Evolutionary conservation across 805 yeast genomes (phyloP), one percentile per base, ranked within the genome.

Genomic region (Saccharomycopsis sp.): DNA sequence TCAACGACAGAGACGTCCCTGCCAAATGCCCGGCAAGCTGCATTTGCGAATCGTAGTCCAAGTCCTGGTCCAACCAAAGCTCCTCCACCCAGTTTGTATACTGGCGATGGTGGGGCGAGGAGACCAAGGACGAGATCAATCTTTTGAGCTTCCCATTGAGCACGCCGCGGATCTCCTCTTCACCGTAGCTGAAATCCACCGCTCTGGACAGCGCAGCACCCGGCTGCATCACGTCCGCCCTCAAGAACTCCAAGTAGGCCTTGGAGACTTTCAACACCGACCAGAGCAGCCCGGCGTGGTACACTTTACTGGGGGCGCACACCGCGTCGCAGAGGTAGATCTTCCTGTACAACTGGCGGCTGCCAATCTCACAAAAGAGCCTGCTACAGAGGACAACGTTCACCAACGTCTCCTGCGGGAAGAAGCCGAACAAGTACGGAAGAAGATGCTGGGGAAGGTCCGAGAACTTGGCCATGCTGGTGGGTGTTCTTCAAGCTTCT

Each of bases 41-140:
- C 12, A 30, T 23, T 30, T 42, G 42, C 7, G 27, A 19, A n/a
- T 35, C 32, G 15, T 21, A 17, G 10, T 22, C 18, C 18, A 42
- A 31, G 17, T 42, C 46, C 20, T 38, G 42, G 25, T 42, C 46
- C n/a, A 42, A 9, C 42, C 46, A 42, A 13, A 42, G 15, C 35
- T 42, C 46, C 30, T 34, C 20, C n/a, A 42, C 39, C 9, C n/a
- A 16, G 20, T 38, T 21, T 19, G 6, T 16, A 15, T 33, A 20
- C 5, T 18, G n/a, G n/a, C n/a, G n/a, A n/a, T n/a, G n/a, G 26
- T 8, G 4, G 10, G 7, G 13, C 5, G 25, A 20, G 7, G 10
- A 25, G n/a, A 19, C 17, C 10, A 33, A 23, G 18, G 34, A 27
- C 13, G 15, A 12, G 23, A 18, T 16, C 25, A 33, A 18, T 9